Evolutionary conservation across 2,329 filamentous ascomycete species (phyloP), one percentile per base, ranked within the genome.

Genomic region (Purpureocillium takamizusanense): DNA sequence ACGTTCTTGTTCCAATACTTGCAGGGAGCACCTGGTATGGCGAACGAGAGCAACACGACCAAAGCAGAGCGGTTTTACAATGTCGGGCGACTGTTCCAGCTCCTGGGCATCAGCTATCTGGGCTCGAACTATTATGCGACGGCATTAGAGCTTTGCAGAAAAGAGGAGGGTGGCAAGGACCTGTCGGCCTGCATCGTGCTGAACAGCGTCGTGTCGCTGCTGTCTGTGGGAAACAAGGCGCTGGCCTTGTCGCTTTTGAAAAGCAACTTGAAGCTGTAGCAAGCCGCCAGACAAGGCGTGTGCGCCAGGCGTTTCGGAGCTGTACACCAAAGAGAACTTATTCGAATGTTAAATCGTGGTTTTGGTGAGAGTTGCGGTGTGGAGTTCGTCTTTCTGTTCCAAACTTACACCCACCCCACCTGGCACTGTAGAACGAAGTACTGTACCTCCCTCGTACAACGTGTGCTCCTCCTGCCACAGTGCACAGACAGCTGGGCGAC

Each of bases 101-200:
- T 64, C 14, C 48, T 64, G 1, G 60, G 61, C 0, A 53, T 62
- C 12, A 51, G 47, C 17, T 55, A 55, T 53, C 62, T 94, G 21
- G 87, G 88, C 1, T 64, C 85, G 4, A 70, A 78, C 16, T 83
- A 77, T 38, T 97, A 95, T 55, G 66, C 53, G 7, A 59, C 63
- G 40, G 69, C 59, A 11, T 47, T 51, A 14, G 39, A 46, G 11
- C 38, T 35, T 8, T 42, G 36, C 31, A 34, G 39, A 6, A 35
- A n/a, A 3, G 33, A 41, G 5, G 34, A 18, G 9, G 35, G 33
- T 1, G 40, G 42, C 12, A 34, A 37, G 14, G 53, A 57, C 12
- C 45, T 62, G n/a, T 46, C 54, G 9, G 42, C 46, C 6, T 50
- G 61, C 23, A 51, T 57, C 14, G 35, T 55, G 3, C 52, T 54